Conservation (phyloP, 2,329 filamentous ascomycete species). For the Decorospora gaudefroyi region DNA sequence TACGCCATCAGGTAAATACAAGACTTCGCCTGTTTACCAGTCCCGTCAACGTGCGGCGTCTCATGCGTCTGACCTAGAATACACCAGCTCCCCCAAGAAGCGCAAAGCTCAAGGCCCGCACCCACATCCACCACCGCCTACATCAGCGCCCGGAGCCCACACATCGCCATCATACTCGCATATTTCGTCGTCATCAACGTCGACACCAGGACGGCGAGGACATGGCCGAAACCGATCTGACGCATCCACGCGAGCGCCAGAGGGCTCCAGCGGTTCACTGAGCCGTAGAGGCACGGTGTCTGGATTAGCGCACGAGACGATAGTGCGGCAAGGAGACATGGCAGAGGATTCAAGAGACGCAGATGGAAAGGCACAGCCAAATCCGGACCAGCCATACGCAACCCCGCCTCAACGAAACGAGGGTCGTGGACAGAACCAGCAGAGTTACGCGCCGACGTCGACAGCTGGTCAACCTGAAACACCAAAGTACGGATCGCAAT, state of each 20-base stretch:
- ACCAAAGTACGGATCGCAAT: slow-evolving; percentile 38
- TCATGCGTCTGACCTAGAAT: slow-evolving; percentile 60
- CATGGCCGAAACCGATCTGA: slow-evolving; percentile 70
- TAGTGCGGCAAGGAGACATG: slow-evolving; percentile 32
- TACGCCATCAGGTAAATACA: slow-evolving; percentile 69
- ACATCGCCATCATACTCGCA: slow-evolving; percentile 59
- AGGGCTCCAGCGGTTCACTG: slow-evolving; percentile 37
- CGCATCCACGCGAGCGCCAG: slow-evolving; percentile 53
- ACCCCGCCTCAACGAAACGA: slow-evolving; percentile 33
- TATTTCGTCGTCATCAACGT: slow-evolving; percentile 59
- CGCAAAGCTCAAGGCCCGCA: slow-evolving; percentile 70
- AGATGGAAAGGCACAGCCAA: slow-evolving; percentile 28
- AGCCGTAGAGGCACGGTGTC: slow-evolving; percentile 43
- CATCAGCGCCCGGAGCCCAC: slow-evolving; percentile 55
- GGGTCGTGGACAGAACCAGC: slow-evolving; percentile 31
- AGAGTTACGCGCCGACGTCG: slow-evolving; percentile 30
- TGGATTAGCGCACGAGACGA: slow-evolving; percentile 38
- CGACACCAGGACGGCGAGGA: slow-evolving; percentile 61
- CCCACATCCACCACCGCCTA: slow-evolving; percentile 56
- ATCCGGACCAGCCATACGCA: slow-evolving; percentile 28
- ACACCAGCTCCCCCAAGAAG: slow-evolving; percentile 80
- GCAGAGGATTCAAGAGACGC: slow-evolving; percentile 31
- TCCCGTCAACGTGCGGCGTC: slow-evolving; percentile 56
- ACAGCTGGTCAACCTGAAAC: slow-evolving; percentile 43
- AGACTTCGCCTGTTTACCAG: slow-evolving; percentile 48